Conservation (phyloP, 768 basidiomycete species). For the Suillus paluster region DNA sequence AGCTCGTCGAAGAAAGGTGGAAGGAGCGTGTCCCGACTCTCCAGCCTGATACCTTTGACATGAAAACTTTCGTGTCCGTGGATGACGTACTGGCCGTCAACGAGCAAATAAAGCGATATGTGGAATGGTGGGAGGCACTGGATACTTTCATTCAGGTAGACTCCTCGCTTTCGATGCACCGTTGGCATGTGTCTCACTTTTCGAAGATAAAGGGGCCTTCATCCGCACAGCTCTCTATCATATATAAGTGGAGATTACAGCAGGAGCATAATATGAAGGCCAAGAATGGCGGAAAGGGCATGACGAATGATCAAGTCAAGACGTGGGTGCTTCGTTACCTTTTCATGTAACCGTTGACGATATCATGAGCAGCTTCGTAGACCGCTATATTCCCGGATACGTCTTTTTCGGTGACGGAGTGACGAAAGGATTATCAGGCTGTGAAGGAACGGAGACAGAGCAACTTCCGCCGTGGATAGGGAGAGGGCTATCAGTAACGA, state of each 20-base stretch:
- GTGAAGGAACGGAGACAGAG: constrained; percentile 18
- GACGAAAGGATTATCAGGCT: constrained; percentile 31
- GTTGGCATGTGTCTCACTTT: constrained; percentile 18
- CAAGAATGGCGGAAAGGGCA: constrained; percentile 82
- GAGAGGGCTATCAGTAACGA: constrained; percentile 53
- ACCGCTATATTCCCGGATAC: constrained; percentile 94
- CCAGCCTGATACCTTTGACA: constrained; percentile 35
- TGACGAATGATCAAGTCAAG: constrained; percentile 83
- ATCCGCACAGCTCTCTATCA: constrained; percentile 46
- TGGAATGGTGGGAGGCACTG: constrained; percentile 70
- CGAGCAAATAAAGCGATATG: constrained; percentile 59
- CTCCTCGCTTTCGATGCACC: constrained; percentile 10
- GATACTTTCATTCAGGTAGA: constrained; percentile 78
- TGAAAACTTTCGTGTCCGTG: constrained; percentile 44
- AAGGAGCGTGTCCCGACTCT: constrained; percentile 29
- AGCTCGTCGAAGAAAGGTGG: constrained; percentile 61
- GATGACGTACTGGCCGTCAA: constrained; percentile 70
- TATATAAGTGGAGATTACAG: constrained; percentile 88
- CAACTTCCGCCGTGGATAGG: constrained; percentile 45
- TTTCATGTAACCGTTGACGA: constrained; percentile 1
- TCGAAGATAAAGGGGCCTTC: constrained; percentile 44
- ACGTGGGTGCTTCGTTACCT: constrained; percentile 36
- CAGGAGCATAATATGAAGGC: constrained; percentile 92
- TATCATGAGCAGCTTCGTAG: constrained; percentile 65
- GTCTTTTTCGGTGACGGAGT: constrained; percentile 80